Evolutionary conservation across 2,329 filamentous ascomycete genomes (phyloP).

Genomic region (Pseudopyrenochaeta lycopersici): DNA sequence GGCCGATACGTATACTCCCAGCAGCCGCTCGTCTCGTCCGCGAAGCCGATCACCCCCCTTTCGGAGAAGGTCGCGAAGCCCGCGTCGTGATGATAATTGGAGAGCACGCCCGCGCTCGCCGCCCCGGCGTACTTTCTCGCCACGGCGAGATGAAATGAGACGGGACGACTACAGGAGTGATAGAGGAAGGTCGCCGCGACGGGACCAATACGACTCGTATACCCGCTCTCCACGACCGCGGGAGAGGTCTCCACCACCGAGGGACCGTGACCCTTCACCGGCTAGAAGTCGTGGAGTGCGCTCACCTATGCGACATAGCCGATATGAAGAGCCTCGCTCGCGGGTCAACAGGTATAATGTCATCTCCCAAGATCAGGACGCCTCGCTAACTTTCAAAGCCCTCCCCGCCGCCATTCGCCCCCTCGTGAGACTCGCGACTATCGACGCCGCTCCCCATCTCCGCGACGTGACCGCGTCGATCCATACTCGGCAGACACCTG

Average conservation of each 20-base stretch:
- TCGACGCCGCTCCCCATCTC: slow-evolving; percentile 64
- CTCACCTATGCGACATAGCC: slow-evolving; percentile 51
- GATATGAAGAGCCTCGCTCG: slow-evolving; percentile 58
- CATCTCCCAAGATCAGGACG: not conserved
- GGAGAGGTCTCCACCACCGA: slow-evolving; percentile 55
- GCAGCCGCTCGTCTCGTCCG: slow-evolving; percentile 44
- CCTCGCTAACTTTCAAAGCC: slow-evolving; percentile 28
- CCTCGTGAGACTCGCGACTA: slow-evolving; percentile 55
- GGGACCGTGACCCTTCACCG: slow-evolving; percentile 58
- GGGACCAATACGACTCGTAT: slow-evolving; percentile 50
- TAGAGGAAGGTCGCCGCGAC: slow-evolving; percentile 51
- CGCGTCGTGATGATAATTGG: slow-evolving; percentile 54
- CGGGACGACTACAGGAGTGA: slow-evolving; percentile 39
- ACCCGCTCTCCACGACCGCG: slow-evolving; percentile 53
- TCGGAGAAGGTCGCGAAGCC: slow-evolving; percentile 52
- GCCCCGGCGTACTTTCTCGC: slow-evolving; percentile 52
- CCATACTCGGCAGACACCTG: slow-evolving; percentile 58
- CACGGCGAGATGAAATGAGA: slow-evolving; percentile 43
- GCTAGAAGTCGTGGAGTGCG: slow-evolving; percentile 56
- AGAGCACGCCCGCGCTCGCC: slow-evolving; percentile 59
- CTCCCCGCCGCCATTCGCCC: slow-evolving; percentile 54
- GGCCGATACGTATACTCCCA: slow-evolving; percentile 54
- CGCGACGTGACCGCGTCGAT: slow-evolving; percentile 60
- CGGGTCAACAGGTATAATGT: slow-evolving; percentile 44
- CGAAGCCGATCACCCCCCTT: slow-evolving; percentile 51